Evolutionary conservation across 768 basidiomycete species (phyloP).

Genomic region (Lyophyllum decastes): DNA sequence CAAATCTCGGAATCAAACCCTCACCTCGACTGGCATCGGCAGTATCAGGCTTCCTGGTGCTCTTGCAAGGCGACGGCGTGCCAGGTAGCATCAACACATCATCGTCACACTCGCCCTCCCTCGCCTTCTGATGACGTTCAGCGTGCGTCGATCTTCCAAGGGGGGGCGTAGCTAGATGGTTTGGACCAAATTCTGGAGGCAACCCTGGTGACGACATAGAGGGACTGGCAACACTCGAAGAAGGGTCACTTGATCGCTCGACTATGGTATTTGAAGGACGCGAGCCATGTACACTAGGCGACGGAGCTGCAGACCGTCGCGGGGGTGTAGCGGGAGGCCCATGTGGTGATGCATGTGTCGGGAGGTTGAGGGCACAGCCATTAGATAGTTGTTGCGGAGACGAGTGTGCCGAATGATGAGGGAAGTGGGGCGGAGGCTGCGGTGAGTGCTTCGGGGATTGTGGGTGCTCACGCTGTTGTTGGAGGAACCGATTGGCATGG

Average conservation of each 20-base stretch:
- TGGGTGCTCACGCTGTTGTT: conserved; percentile 38
- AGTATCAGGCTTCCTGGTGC: conserved; percentile 4
- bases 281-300: conserved; percentile 18
- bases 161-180: conserved; percentile 31
- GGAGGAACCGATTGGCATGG: conserved; percentile 54
- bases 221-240: not conserved
- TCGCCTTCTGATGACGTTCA: conserved; percentile 30
- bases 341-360: conserved; percentile 33
- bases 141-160: conserved; percentile 36
- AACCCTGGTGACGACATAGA: not conserved
- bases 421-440: conserved; percentile 31
- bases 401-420: conserved; percentile 13
- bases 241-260: not conserved
- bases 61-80: conserved; percentile 40
- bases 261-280: not conserved
- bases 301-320: conserved; percentile 29
- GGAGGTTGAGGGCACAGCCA: conserved; percentile 29
- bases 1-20: conserved; percentile 33
- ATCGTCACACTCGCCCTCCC: conserved; percentile 30
- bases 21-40: conserved; percentile 18
- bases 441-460: conserved; percentile 35
- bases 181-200: not conserved
- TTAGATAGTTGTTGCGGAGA: conserved; percentile 21
- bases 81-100: conserved; percentile 31
- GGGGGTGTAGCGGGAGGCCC: conserved; percentile 37